These are phyloP conservation scores for Trichomonas vaginalis DNA, from an alignment of 208 protist species.

Conservation along the genomic window DNA sequence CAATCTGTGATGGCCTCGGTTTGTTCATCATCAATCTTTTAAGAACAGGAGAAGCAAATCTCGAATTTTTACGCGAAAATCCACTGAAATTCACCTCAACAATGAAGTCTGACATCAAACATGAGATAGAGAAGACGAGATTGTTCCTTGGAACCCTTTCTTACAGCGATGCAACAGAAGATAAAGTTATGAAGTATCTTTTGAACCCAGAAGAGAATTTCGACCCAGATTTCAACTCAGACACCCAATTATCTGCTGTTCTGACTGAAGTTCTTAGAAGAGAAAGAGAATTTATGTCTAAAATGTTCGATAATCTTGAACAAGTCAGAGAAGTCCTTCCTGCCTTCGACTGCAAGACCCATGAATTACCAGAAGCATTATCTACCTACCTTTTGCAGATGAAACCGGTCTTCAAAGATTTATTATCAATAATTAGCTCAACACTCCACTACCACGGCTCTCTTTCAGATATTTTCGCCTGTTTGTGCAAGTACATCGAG, in stretches of 20 bases:
- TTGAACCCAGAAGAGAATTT: not conserved
- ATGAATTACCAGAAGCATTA: not conserved
- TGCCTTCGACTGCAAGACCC: not conserved
- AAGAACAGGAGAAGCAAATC: not conserved
- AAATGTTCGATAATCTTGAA: not conserved
- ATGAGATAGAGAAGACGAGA: not conserved
- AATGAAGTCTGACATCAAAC: not conserved
- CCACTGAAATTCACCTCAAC: not conserved
- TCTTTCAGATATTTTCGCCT: not conserved
- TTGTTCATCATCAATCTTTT: not conserved
- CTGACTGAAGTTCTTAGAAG: not conserved
- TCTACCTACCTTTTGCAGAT: not conserved
- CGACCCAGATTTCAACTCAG: not conserved
- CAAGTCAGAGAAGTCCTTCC: not conserved
- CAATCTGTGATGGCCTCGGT: not conserved
- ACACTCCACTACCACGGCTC: not conserved
- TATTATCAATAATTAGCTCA: not conserved
- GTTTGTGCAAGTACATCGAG: not conserved
- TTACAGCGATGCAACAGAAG: not conserved
- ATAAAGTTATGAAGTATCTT: not conserved
- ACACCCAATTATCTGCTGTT: not conserved
- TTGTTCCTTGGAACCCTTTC: not conserved
- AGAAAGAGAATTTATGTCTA: not conserved
- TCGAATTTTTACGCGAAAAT: not conserved
- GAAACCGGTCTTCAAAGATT: not conserved